A percentile compares a stretch with the other conserved stretches of the same genome.
Conservation (phyloP, 2,329 filamentous ascomycete species). For the Colletotrichum coccodes region DNA sequence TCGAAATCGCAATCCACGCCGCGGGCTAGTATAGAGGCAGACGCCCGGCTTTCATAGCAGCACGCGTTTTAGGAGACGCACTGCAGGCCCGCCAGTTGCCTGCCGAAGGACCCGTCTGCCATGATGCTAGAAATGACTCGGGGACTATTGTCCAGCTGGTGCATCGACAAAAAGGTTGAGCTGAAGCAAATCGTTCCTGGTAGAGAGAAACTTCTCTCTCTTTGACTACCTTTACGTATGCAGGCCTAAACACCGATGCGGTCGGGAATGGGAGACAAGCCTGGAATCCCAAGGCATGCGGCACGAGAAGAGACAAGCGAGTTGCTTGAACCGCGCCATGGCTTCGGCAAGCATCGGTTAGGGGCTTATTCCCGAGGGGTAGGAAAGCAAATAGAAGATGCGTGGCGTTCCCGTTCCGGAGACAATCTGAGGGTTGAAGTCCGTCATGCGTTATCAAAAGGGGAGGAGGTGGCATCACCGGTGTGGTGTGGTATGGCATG, state of each 20-base stretch:
- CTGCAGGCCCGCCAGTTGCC: too few relatives aligned
- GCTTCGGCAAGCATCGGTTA: conserved; percentile 1
- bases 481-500: conserved; percentile 17
- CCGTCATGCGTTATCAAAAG: not conserved
- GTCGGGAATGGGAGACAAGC: not conserved
- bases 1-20: conserved; percentile 14
- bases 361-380: not conserved
- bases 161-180: too few relatives aligned
- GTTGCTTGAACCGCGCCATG: not conserved
- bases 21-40: not conserved
- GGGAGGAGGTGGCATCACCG: not conserved
- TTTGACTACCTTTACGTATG: not conserved
- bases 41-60: conserved; percentile 15
- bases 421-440: not conserved
- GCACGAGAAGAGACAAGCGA: not conserved
- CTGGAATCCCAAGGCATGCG: not conserved
- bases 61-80: too few relatives aligned
- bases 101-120: not conserved
- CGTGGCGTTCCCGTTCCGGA: not conserved
- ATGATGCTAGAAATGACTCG: not conserved
- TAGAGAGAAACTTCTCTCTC: not conserved
- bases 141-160: not conserved
- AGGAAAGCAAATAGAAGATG: not conserved
- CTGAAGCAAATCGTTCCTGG: too few relatives aligned
- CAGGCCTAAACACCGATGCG: not conserved